Evolutionary conservation across 192 early-diverging fungal genomes (phyloP).

Genomic region (Polychytrium aggregatum): DNA sequence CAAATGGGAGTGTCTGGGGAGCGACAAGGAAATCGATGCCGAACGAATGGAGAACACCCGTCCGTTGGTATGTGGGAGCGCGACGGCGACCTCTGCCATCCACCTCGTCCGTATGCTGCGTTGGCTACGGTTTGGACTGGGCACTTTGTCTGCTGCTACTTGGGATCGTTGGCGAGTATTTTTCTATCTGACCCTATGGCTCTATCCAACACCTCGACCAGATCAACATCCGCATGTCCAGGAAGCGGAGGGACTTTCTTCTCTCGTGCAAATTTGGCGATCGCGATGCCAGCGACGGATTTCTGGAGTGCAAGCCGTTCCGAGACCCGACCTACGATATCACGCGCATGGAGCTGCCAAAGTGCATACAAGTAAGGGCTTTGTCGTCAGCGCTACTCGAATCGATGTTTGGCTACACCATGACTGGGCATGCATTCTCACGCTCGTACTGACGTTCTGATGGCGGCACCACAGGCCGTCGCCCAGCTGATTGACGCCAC

Average conservation of each 20-base stretch:
- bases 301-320: conserved; percentile 34
- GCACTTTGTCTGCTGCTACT: background rate
- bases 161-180: background rate
- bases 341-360: conserved; percentile 28
- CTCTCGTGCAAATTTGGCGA: conserved; percentile 37
- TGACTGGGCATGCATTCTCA: no score
- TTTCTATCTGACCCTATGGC: background rate
- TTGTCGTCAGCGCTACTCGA: no score
- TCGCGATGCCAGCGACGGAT: conserved; percentile 35
- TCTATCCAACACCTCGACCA: background rate
- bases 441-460: no score
- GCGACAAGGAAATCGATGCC: conserved; percentile 49
- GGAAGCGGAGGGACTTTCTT: conserved; percentile 32
- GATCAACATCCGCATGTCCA: conserved; percentile 31
- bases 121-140: background rate
- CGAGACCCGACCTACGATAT: conserved; percentile 43
- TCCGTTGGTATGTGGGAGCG: no score
- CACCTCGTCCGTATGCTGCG: no score
- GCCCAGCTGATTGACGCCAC: conserved; percentile 22
- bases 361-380: conserved; percentile 24
- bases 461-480: conserved; percentile 35
- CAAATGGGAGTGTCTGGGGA: conserved; percentile 42
- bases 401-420: no score
- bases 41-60: conserved; percentile 33
- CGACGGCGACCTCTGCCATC: no score